Conservation (phyloP, 495 filamentous ascomycete species). For the Penicillium argentinense region DNA sequence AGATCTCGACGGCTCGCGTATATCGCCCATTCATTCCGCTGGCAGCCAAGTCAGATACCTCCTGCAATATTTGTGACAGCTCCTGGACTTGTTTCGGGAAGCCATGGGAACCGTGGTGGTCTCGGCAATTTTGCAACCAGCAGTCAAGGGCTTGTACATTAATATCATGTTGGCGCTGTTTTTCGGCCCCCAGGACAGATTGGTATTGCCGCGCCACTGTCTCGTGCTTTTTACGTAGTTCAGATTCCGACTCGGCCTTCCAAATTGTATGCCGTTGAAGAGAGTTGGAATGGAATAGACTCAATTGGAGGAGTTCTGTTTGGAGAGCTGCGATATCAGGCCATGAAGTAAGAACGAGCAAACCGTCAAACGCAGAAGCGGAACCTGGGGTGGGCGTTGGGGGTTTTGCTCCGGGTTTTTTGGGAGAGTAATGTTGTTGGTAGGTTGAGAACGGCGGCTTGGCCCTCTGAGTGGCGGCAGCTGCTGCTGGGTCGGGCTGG, state of each 20-base stretch:
- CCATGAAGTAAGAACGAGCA: slow-evolving; percentile 40
- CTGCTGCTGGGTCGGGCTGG: slow-evolving; percentile 13
- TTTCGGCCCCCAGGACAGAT: slow-evolving; percentile 34
- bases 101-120: slow-evolving; percentile 25
- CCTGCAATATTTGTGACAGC: slow-evolving; percentile 44
- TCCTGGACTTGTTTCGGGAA: slow-evolving; percentile 44
- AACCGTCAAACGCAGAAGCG: slow-evolving; percentile 8
- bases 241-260: slow-evolving; percentile 32
- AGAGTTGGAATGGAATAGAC: slow-evolving; percentile 59
- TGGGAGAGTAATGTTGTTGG: slow-evolving; percentile 70
- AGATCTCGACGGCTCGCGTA: slow-evolving; percentile 29
- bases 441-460: slow-evolving; percentile 62
- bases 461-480: slow-evolving; percentile 25
- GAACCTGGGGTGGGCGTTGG: slow-evolving; percentile 40
- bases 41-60: slow-evolving; percentile 35
- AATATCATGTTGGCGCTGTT: slow-evolving; percentile 35
- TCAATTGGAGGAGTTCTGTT: slow-evolving; percentile 71
- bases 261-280: slow-evolving; percentile 34
- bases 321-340: slow-evolving; percentile 64
- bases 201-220: slow-evolving; percentile 37
- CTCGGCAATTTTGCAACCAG: slow-evolving; percentile 39
- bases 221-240: slow-evolving; percentile 41
- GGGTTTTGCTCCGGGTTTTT: slow-evolving; percentile 58
- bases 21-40: slow-evolving; percentile 33
- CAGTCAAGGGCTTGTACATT: slow-evolving; percentile 39